Base-by-base conservation (phyloP, 139 green algal species). In the Chlorella sp. region DNA sequence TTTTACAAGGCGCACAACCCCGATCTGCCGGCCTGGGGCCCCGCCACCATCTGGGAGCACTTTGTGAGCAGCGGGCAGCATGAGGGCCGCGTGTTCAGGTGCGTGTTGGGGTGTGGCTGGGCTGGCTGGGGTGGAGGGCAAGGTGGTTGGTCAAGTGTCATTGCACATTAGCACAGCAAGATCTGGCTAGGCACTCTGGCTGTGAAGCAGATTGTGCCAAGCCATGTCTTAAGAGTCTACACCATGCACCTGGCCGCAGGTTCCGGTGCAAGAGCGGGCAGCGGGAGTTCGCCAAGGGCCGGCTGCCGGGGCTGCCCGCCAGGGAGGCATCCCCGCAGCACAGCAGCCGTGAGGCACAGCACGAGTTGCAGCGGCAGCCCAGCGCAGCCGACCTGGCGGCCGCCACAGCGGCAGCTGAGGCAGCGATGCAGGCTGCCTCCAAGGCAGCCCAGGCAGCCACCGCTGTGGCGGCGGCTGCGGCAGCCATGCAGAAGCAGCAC, bases 11-110 rank as follows among this genome's bases (percentile, higher is more conserved):
- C 38, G 3, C 32, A 67, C 2, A 95, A 93, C 85, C 80, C 87
- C 0, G 92, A 96, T 63, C 83, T 94, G 51, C 63, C 67, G 4
- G 51, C 55, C 28, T 87, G 82, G 82, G 72, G 67, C 1, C 64
- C 74, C 0, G 55, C 71, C 0, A 62, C 63, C 16, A 41, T 92
- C 0, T 96, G 92, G 92, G 81, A 89, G 76, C 93, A 96, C 78
- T 95, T 91, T 85, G 90, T 95, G 44, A 90, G 92, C 47, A 86
- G 87, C 75, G 93, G 93, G 16, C 93, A 96, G 79, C 95, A 95
- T 78, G 93, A 95, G 78, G 88, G 88, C 0, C 84, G 93, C 0
- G 75, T 88, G 4, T 89, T 93, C 80, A 88, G 83, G 90, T 90
- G 73, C 28, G 78, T 0, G 0, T 18, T 23, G 64, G 17, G 64